Percentiles rank a stretch among this genome's conserved stretches.
Conservation (phyloP, 805 yeast genomes). For the Metschnikowia henanensis region DNA sequence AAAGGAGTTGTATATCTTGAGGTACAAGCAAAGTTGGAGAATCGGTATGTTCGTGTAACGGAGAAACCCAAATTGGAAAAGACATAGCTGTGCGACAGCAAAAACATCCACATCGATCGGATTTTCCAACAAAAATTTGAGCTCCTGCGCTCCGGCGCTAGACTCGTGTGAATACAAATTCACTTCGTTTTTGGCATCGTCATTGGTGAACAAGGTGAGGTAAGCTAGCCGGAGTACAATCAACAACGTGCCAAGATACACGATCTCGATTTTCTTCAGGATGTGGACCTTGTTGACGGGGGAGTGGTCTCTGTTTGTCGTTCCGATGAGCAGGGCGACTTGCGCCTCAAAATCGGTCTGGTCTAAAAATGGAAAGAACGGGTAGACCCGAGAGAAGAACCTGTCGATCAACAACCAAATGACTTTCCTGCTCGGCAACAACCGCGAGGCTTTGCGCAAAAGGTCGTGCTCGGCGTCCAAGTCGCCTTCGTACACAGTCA, state of each 20-base stretch:
- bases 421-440: conserved; percentile 26
- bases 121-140: conserved; percentile 20
- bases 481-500: conserved; percentile 21
- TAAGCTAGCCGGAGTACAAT: conserved; percentile 35
- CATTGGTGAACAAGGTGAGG: conserved; percentile 39
- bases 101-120: conserved; percentile 23
- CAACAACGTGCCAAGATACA: conserved; percentile 33
- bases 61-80: conserved; percentile 17
- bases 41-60: conserved; percentile 48
- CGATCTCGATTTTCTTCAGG: conserved; percentile 33
- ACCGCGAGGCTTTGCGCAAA: conserved; percentile 18
- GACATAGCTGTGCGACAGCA: conserved; percentile 23
- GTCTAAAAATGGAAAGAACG: conserved; percentile 58
- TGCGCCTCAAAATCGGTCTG: conserved; percentile 24
- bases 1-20: conserved; percentile 45
- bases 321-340: conserved; percentile 22
- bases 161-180: conserved; percentile 14
- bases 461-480: conserved; percentile 20
- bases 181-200: conserved; percentile 27
- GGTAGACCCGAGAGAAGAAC: conserved; percentile 49
- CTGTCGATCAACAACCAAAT: conserved; percentile 28
- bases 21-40: conserved; percentile 59
- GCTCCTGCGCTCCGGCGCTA: conserved; percentile 11
- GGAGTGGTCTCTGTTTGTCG: conserved; percentile 13
- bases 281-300: conserved; percentile 24